These are phyloP conservation scores for Apiotrichum gamsii DNA, from an alignment of 1,284 basidiomycete genomes.

Conservation along the genomic window DNA sequence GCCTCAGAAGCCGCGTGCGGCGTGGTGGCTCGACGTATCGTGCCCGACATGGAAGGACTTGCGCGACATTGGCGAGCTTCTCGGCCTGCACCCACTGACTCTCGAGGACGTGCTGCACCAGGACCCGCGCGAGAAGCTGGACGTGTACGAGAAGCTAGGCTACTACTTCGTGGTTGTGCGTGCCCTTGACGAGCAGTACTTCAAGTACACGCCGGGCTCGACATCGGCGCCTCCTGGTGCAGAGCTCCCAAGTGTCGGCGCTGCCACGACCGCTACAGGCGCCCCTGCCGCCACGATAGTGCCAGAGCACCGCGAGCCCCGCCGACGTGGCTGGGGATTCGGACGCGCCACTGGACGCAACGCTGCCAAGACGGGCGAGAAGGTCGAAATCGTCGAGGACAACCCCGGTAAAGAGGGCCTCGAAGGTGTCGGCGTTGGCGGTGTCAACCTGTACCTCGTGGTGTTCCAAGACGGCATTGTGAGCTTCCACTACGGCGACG, in stretches of 20 bases:
- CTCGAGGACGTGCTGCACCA: slow-evolving; percentile 93
- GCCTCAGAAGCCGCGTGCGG: slow-evolving; percentile 3
- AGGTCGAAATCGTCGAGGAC: slow-evolving; percentile 55
- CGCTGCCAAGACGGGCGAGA: slow-evolving; percentile 36
- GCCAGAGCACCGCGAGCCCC: slow-evolving; percentile 17
- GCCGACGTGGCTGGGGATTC: slow-evolving; percentile 37
- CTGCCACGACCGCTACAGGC: neutral
- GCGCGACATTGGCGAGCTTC: slow-evolving; percentile 66
- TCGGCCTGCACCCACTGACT: slow-evolving; percentile 77
- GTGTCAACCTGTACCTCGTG: slow-evolving; percentile 75
- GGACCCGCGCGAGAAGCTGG: slow-evolving; percentile 88
- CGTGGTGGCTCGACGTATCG: slow-evolving; percentile 87
- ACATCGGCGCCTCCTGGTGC: slow-evolving; percentile 3
- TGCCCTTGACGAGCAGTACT: slow-evolving; percentile 67
- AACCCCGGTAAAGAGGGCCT: slow-evolving; percentile 55
- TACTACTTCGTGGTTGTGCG: slow-evolving; percentile 91
- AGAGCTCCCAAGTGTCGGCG: neutral
- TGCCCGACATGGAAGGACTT: slow-evolving; percentile 88
- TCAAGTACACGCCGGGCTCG: slow-evolving; percentile 51
- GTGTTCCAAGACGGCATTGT: slow-evolving; percentile 87
- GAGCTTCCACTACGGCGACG: slow-evolving; percentile 87
- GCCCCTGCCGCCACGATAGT: neutral
- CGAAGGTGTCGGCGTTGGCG: slow-evolving; percentile 61
- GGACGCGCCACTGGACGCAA: slow-evolving; percentile 30
- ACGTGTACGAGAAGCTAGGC: slow-evolving; percentile 78